Base-by-base conservation (phyloP, 2,329 filamentous ascomycete genomes). In the Cercospora sp. region DNA sequence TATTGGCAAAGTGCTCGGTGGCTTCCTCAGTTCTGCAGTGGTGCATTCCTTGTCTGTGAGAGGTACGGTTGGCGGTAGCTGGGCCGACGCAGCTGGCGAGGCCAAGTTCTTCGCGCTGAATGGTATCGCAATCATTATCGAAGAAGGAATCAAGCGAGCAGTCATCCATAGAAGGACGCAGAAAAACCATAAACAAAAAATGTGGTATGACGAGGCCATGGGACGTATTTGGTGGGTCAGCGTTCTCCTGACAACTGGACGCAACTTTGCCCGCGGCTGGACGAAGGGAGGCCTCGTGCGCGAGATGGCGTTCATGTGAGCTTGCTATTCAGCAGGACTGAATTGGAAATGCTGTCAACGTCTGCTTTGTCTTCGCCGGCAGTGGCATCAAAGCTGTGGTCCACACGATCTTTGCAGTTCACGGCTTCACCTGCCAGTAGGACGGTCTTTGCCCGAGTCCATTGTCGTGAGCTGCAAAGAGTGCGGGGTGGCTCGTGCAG, bases 191-290 rank as follows among this genome's bases (percentile, higher is more conserved):
- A 69, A 70, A 8, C 58, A 73, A 65, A 64, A 64, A 16, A 69
- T 70, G 70, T 76, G 75, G 75, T 77, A 77, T 70, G 76, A 77
- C 70, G 70, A 67, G 12, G 73, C 68, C 65, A 62, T 81, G 36
- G 80, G 81, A 1, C 72, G 81, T 36, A 51, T 77, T 1, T 83
- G 81, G 81, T 82, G 80, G 80, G 74, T 81, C 10, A 61, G 63
- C 3, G 72, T 81, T 12, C 64, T 83, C 3, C 69, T 82, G 64
- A 77, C 79, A 30, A 80, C 75, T 18, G 81, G 81, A 0, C 75
- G 80, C 39, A 80, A 80, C 51, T 82, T 82, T 64, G 80, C 80
- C 3, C 74, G 81, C 51, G 81, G 81, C 2, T 82, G 81, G 81
- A 79, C 81, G 1, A 78, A 79, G 63, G 77, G 79, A 36, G 79